Base-by-base conservation (phyloP, 768 basidiomycete genomes). In the Mycena floridula region DNA sequence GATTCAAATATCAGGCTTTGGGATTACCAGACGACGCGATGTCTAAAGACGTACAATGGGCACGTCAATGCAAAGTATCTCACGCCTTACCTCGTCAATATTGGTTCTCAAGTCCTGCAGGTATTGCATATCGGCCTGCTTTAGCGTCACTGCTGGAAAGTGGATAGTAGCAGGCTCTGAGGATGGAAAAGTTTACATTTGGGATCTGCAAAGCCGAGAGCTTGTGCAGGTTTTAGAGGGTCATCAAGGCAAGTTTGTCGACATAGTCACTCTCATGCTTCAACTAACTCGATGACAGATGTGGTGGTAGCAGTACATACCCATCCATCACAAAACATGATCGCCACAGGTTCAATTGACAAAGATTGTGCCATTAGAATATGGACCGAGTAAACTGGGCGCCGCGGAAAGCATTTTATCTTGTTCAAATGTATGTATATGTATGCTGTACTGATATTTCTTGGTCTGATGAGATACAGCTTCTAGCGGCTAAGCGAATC, bases 111-210 rank as follows among this genome's bases (percentile, higher is more conserved):
- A n/a, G n/a, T n/a, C n/a, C n/a, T n/a, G n/a, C n/a, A n/a, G n/a
- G n/a, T 95, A 82, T 55, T 93, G 89, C 54, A 84, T 91, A 55
- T 80, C 82, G 20, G 79, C 89, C 2, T 86, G 84, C 61, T 89
- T 91, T 66, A 85, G 82, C 51, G 85, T 87, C 11, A 91, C 87
- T 1, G 85, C 82, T 23, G 85, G 85, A 3, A 89, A 83, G 53
- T 95, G 89, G 88, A 88, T 97, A 51, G 79, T 96, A 1, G 80
- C 88, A 0, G 95, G 95, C 0, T 87, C 83, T 55, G 95, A 97
- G 62, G 93, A 95, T 62, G 73, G 85, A 57, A 93, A 88, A 58
- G 77, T 86, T 20, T 87, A 91, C 48, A 74, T 96, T 7, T 95
- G 92, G 89, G 92, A 97, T 59, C 58, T 97, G 24, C 89, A 93